These are phyloP conservation scores for Tetragonia tetragonoides DNA, from an alignment of 148 eudicot species.

Conservation along the genomic window DNA sequence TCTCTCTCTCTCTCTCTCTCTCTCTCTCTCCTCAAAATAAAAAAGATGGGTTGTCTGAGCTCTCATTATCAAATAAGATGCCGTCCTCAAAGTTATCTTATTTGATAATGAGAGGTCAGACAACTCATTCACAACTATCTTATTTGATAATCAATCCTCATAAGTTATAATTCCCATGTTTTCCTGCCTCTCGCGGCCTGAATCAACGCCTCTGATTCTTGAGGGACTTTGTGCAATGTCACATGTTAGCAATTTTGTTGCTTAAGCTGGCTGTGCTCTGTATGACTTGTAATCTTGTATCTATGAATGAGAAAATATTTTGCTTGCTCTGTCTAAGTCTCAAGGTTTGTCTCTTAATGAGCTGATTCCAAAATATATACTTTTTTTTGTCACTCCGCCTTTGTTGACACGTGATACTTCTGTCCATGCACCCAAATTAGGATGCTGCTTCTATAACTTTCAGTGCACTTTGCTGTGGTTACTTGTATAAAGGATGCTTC, in stretches of 20 bases:
- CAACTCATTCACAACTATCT: no score
- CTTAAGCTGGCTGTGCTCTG: background rate
- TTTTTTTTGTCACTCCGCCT: background rate
- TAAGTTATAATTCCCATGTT: no score
- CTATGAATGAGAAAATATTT: background rate
- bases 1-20: no score
- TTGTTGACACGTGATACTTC: background rate
- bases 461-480: no score
- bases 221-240: background rate
- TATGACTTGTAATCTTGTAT: no score
- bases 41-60: slow-evolving; percentile 53
- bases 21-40: slow-evolving; percentile 49
- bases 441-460: background rate
- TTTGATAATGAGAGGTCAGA: no score
- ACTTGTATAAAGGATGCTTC: background rate
- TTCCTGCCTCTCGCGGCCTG: no score
- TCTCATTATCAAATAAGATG: background rate
- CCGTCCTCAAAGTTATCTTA: no score
- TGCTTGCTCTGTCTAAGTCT: background rate
- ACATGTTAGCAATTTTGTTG: background rate
- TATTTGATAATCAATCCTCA: no score
- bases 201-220: no score
- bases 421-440: no score
- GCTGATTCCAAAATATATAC: background rate
- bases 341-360: background rate